Percentiles rank a stretch among this genome's conserved stretches.
phyloP scores from a whole-genome alignment of 1,139 yeast genomes.

The Protomyces macrosporus region DNA sequence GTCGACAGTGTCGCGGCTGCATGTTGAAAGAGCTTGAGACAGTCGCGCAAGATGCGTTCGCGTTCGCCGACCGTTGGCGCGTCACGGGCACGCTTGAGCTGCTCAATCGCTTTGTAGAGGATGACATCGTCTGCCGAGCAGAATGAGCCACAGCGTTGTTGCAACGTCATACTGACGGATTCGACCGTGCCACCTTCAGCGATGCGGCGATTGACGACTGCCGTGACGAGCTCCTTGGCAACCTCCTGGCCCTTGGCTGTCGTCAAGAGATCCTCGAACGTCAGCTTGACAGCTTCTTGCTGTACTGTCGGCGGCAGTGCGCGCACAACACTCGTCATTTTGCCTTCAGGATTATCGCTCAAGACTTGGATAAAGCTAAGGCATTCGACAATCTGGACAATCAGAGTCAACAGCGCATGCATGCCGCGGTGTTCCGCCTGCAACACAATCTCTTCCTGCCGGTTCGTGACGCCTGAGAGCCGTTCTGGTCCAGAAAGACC shows the following conservation, averaged over 20 bases:
- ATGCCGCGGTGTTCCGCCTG: constrained; percentile 92
- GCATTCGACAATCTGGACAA: constrained; percentile 80
- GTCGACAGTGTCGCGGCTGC: constrained; percentile 72
- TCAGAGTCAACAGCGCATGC: constrained; percentile 66
- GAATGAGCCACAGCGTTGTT: constrained; percentile 90
- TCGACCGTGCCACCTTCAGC: constrained; percentile 92
- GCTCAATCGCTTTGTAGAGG: constrained; percentile 90
- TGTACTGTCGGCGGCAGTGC: constrained; percentile 64
- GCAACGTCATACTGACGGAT: constrained; percentile 76
- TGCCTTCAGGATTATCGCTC: constrained; percentile 56
- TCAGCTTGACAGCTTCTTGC: constrained; percentile 58
- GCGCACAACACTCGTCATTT: constrained; percentile 61
- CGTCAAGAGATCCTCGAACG: constrained; percentile 71
- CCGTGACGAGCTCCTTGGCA: constrained; percentile 78
- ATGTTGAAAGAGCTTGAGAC: constrained; percentile 69
- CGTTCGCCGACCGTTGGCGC: constrained; percentile 54
- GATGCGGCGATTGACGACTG: constrained; percentile 82
- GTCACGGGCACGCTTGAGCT: constrained; percentile 70
- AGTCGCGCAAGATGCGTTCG: constrained; percentile 66
- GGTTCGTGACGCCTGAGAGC: constrained; percentile 31
- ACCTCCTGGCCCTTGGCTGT: constrained; percentile 59
- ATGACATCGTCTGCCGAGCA: constrained; percentile 92
- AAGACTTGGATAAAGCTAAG: constrained; percentile 78
- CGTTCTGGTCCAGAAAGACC: constrained; percentile 42
- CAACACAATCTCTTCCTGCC: constrained; percentile 57